These are phyloP conservation scores for Neurospora sp. DNA, from an alignment of 495 filamentous ascomycete genomes.

Conservation along the genomic window DNA sequence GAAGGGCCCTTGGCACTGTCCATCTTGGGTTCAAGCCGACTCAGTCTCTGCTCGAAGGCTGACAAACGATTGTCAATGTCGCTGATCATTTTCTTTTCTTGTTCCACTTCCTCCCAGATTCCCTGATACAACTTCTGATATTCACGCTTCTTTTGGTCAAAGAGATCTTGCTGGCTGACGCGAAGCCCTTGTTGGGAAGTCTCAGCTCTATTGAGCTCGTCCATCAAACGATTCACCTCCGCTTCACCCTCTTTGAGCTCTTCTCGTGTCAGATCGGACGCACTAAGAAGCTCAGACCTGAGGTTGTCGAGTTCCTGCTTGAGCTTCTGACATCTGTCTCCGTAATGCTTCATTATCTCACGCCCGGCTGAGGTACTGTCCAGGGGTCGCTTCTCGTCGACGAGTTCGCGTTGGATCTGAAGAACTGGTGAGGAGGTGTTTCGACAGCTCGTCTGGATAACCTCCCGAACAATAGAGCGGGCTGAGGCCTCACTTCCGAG, in stretches of 20 bases:
- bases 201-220: background rate
- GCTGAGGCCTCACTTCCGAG: background rate
- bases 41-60: background rate
- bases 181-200: background rate
- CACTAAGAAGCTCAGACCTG: background rate
- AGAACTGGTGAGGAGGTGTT: background rate
- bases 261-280: background rate
- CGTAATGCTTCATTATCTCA: background rate
- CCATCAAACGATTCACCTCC: background rate
- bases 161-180: background rate
- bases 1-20: background rate
- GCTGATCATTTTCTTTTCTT: background rate
- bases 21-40: background rate
- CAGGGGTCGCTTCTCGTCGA: slow-evolving; percentile 17
- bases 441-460: background rate
- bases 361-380: slow-evolving; percentile 24
- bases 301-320: background rate
- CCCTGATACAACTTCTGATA: background rate
- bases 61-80: background rate
- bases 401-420: slow-evolving; percentile 30
- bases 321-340: background rate
- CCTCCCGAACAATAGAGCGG: background rate
- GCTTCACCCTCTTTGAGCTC: background rate
- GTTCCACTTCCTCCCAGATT: background rate
- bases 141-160: background rate